Base-by-base conservation (phyloP, 169 alveolate genomes). In the Perkinsus olseni region DNA sequence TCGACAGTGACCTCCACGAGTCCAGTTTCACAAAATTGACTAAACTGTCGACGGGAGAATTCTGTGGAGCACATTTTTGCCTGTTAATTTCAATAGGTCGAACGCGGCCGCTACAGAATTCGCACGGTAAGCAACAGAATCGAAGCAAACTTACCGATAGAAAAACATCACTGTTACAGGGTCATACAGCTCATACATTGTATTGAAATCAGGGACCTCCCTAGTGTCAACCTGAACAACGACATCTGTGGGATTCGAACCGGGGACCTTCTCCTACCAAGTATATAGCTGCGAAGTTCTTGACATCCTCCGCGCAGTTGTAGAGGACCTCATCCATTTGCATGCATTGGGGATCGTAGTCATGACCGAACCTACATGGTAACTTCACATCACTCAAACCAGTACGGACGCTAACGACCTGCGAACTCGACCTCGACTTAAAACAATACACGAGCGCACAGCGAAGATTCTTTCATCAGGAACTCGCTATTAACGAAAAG, bases 101-200 rank as follows among this genome's bases (percentile, higher is more conserved):
- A n/a, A n/a, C n/a, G n/a, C n/a, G n/a, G n/a, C n/a, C n/a, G n/a
- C n/a, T n/a, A n/a, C n/a, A n/a, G n/a, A n/a, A n/a, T n/a, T n/a
- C n/a, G n/a, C n/a, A n/a, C n/a, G n/a, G n/a, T n/a, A n/a, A n/a
- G n/a, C n/a, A n/a, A n/a, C n/a, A n/a, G n/a, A n/a, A n/a, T n/a
- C n/a, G n/a, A n/a, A n/a, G n/a, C n/a, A 0, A 20, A 0, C 91
- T 82, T 92, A 96, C 98, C 98, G 91, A 95, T 97, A 99, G 96
- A 99, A 99, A 95, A 99, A 99, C 99, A 99, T 99, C 38, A 98
- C 99, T 0, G 99, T 98, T 40, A 98, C 99, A 0, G 99, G 99
- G 94, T 99, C 99, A 95, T 98, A 98, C 92, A 99, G 95, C 95
- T 99, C 99, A 96, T 99, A 99, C 99, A 99, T 98, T 40, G 99